Conservation (phyloP, 257 asterid genomes). For the Euphrasia confusa region DNA sequence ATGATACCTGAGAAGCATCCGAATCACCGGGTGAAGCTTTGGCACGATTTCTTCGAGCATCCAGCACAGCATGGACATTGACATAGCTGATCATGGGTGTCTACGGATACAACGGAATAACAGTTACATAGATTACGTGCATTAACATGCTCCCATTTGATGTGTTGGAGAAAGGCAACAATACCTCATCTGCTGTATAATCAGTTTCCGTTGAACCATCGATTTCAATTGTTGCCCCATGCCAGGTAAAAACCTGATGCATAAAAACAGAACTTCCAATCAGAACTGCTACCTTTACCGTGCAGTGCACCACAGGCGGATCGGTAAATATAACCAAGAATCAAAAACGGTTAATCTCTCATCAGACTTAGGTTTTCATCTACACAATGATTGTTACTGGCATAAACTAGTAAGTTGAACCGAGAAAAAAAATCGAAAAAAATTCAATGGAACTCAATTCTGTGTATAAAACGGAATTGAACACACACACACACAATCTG, state of each 20-base stretch:
- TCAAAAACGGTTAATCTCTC: too few species aligned
- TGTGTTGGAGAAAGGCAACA: slow-evolving; percentile 6
- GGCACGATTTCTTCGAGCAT: slow-evolving; percentile 87
- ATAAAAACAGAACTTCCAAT: neutral
- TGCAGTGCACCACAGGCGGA: too few species aligned
- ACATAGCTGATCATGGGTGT: slow-evolving; percentile 96
- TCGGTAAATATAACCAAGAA: too few species aligned
- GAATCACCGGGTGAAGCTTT: slow-evolving; percentile 85
- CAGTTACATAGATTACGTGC: neutral
- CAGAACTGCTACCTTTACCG: neutral
- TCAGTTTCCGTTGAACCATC: slow-evolving; percentile 91
- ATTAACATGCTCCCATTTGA: neutral
- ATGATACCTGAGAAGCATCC: slow-evolving; percentile 79
- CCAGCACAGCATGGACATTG: slow-evolving; percentile 90
- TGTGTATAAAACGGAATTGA: too few species aligned
- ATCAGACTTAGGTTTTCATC: too few species aligned
- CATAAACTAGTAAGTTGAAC: too few species aligned
- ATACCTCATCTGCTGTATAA: slow-evolving; percentile 94
- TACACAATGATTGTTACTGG: too few species aligned
- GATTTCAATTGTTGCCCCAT: slow-evolving; percentile 89
- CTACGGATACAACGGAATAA: slow-evolving; percentile 33
- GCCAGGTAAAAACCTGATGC: slow-evolving; percentile 85
- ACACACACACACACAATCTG: neutral
- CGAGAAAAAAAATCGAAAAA: too few species aligned
- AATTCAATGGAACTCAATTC: too few species aligned